These are phyloP conservation scores for Cryptococcus maquisensis DNA, from an alignment of 1,284 basidiomycete genomes.

Conservation along the genomic window DNA sequence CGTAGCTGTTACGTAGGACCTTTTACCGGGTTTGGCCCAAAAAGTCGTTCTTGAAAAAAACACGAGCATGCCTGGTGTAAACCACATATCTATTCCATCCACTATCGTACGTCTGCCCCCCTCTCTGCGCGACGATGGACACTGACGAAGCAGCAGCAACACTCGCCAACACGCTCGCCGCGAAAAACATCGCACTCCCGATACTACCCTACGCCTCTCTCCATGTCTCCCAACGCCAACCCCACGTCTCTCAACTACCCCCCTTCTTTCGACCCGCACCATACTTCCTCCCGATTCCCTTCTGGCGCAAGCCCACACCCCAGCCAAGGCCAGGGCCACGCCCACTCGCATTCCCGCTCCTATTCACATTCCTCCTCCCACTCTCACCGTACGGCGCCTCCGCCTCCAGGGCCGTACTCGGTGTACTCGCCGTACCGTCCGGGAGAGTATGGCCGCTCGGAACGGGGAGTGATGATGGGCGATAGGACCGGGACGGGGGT, in stretches of 20 bases:
- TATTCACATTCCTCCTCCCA: neutral
- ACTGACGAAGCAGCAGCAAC: neutral
- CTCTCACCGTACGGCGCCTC: conserved; percentile 10
- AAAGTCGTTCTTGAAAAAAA: neutral
- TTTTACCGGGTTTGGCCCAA: too few relatives aligned
- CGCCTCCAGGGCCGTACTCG: neutral
- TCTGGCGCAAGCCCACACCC: too few relatives aligned
- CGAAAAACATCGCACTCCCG: conserved; percentile 15
- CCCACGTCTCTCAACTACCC: conserved; percentile 15
- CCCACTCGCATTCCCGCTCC: too few relatives aligned
- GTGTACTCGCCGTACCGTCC: conserved; percentile 32
- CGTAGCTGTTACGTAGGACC: neutral
- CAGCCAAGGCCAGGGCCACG: too few relatives aligned
- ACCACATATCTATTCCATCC: neutral
- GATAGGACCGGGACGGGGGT: conserved; percentile 22
- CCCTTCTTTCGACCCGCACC: conserved; percentile 22
- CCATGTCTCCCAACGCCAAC: conserved; percentile 23
- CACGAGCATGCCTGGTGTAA: neutral
- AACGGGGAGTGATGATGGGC: conserved; percentile 25
- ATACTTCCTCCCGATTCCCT: conserved; percentile 21
- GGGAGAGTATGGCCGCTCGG: conserved; percentile 33
- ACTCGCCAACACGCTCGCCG: conserved; percentile 16
- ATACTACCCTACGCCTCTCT: conserved; percentile 28
- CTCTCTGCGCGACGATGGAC: neutral
- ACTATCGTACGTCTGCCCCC: neutral